Evolutionary conservation across 2,329 filamentous ascomycete genomes (phyloP).

Genomic region (Fusarium pseudonygamai): DNA sequence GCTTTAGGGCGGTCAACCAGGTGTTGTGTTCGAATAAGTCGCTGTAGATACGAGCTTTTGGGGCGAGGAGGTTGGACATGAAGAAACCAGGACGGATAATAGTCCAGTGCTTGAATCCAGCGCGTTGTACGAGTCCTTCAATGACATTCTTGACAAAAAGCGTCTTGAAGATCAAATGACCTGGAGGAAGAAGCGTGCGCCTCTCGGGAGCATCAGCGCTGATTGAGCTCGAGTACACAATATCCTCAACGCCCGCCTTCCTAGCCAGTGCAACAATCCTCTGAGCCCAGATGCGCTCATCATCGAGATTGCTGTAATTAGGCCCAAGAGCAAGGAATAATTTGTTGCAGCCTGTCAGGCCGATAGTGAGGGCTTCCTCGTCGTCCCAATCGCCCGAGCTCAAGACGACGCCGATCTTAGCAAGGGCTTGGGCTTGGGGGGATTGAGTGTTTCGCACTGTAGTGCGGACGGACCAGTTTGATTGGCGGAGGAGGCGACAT

Average conservation of each 20-base stretch:
- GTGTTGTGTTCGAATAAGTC: not conserved
- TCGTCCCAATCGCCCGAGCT: not conserved
- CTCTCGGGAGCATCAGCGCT: conserved; percentile 1
- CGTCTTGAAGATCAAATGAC: not conserved
- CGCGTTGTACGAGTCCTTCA: not conserved
- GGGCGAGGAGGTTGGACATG: not conserved
- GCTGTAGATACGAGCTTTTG: not conserved
- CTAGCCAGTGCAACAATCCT: not conserved
- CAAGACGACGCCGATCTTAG: not conserved
- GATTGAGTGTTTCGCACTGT: conserved; percentile 1
- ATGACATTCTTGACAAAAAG: not conserved
- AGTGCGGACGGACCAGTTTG: not conserved
- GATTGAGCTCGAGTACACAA: not conserved
- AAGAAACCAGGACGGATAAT: not conserved
- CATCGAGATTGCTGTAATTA: not conserved
- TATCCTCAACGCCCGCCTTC: not conserved
- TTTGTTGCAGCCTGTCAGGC: not conserved
- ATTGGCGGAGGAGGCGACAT: not conserved
- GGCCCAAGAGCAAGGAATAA: not conserved
- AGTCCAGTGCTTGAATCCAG: not conserved
- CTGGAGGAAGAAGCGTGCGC: not conserved
- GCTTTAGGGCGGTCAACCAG: not conserved
- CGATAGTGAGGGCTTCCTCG: not conserved
- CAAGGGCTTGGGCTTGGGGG: not conserved
- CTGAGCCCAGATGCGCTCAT: conserved; percentile 1